These are phyloP conservation scores for Tylopilus balloui DNA, from an alignment of 768 basidiomycete genomes.

Conservation along the genomic window DNA sequence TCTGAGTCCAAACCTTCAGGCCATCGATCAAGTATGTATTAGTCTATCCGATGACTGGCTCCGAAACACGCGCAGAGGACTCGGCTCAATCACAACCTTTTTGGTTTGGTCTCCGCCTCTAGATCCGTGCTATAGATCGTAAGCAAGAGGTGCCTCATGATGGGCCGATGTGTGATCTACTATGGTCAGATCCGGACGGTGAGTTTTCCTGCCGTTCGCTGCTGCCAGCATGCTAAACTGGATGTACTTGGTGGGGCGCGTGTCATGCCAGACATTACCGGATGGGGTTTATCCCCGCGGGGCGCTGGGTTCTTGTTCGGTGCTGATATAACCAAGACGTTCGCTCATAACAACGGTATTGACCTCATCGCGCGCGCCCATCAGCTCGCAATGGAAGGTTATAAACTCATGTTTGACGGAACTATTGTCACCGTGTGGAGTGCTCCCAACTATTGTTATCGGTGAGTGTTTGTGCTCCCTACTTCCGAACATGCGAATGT, in stretches of 20 bases:
- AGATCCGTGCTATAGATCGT: constrained; percentile 93
- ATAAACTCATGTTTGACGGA: constrained; percentile 94
- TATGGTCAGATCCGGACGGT: constrained; percentile 99
- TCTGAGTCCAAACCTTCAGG: constrained; percentile 81
- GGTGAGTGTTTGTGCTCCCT: constrained; percentile 48
- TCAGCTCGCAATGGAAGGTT: constrained; percentile 97
- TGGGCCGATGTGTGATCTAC: constrained; percentile 95
- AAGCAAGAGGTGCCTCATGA: constrained; percentile 99
- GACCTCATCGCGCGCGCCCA: constrained; percentile 96
- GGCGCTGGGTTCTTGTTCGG: constrained; percentile 97
- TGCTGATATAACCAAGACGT: constrained; percentile 82
- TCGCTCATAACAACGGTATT: constrained; percentile 87
- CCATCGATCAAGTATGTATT: constrained; percentile 77
- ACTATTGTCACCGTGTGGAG: constrained; percentile 98
- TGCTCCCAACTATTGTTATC: constrained; percentile 97
- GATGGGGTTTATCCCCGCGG: constrained; percentile 97
- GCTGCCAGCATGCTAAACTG: constrained; percentile 12
- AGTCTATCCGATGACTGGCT: constrained; percentile 14
- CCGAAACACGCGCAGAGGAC: constrained; percentile 13
- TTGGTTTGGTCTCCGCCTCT: constrained; percentile 16
- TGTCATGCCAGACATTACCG: constrained; percentile 62
- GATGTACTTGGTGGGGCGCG: constrained; percentile 18
- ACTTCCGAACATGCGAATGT: constrained; percentile 13
- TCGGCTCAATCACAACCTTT: constrained; percentile 23
- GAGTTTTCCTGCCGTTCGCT: constrained; percentile 12